These are phyloP conservation scores for Magnolia officinalis DNA, from an alignment of 164 flowering plant genomes.

Conservation along the genomic window DNA sequence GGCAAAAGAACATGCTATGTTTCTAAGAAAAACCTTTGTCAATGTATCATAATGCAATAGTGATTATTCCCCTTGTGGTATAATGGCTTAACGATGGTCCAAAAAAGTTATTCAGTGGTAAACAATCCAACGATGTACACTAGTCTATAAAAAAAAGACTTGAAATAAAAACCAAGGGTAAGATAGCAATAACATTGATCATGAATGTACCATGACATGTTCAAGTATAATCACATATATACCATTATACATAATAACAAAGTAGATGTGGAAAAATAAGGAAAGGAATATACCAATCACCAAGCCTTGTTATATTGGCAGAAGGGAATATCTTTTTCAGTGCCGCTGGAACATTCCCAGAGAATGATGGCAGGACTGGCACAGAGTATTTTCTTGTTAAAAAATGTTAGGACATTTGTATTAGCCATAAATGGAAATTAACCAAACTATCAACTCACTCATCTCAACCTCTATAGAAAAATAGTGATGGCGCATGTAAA, in stretches of 20 bases:
- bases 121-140: no score
- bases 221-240: not conserved
- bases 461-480: not conserved
- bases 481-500: not conserved
- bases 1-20: no score
- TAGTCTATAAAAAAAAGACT: no score
- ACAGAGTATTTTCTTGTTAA: not conserved
- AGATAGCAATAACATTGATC: not conserved
- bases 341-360: conserved; percentile 95
- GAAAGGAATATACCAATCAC: conserved; percentile 63
- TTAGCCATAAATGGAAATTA: not conserved
- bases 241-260: not conserved
- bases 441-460: not conserved
- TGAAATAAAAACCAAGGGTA: no score
- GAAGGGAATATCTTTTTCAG: conserved; percentile 61
- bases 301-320: conserved; percentile 86
- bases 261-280: conserved; percentile 1
- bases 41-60: no score
- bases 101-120: no score
- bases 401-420: not conserved
- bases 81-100: no score
- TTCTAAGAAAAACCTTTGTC: no score
- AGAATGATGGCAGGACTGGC: conserved; percentile 90
- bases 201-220: not conserved
- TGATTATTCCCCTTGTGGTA: no score